Evolutionary conservation across 1,139 yeast species (phyloP), one percentile per base, ranked within the genome.

Genomic region (Taphrina wiesneri): DNA sequence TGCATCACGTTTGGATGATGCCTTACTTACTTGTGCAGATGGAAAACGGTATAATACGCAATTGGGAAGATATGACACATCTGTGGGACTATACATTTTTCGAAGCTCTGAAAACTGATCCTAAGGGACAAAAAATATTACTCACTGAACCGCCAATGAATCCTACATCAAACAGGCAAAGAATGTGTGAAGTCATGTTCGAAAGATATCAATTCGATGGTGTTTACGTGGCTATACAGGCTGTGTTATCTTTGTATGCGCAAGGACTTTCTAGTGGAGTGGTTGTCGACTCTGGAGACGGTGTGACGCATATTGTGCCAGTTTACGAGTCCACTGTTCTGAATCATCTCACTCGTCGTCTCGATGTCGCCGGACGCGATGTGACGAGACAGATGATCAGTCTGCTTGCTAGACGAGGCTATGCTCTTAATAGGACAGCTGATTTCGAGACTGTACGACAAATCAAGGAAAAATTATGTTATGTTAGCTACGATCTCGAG

Each of bases 51-150:
- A 90, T 95, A 73, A 92, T 93, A 76, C 87, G 87, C 75, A 91
- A 93, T 76, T 93, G 99, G 99, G 96, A 92, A 74, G 99, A 93
- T 76, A 93, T 95, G 98, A 96, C 90, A 73, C 95, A 92, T 73
- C 82, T 93, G 70, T 93, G 99, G 99, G 97, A 93, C 78, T 93
- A 93, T 77, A 95, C 98, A 28, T 93, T 93, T 77, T 88, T 88
- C 78, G 96, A 93, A 72, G 85, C 89, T 73, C 87, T 93, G 90
- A 84, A 90, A 75, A 79, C 88, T 57, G 85, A 86, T 73, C 86
- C 95, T 21, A 78, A 83, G 49, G 96, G 93, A 41, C 84, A 85
- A 72, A 92, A 92, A 77, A 85, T 93, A 56, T 81, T 93, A 72
- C 81, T 93, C 70, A 93, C 99, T 1, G 99, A 93, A 78, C 98